Conservation (phyloP, 768 basidiomycete genomes). For the Lactarius trivialis region DNA sequence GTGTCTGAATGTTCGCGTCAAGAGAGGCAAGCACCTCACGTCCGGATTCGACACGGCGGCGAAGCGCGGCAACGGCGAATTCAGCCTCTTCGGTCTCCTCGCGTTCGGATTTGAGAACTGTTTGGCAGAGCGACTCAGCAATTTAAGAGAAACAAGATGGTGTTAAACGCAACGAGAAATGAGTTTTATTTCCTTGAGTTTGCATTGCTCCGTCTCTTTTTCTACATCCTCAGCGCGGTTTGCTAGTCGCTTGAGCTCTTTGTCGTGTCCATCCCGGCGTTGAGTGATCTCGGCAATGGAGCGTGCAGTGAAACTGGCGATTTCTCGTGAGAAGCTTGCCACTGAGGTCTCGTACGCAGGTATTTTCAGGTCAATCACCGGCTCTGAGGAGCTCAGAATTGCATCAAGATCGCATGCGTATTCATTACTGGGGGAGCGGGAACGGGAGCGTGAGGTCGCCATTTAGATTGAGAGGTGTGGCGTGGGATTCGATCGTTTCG, state of each 20-base stretch:
- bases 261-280: neutral
- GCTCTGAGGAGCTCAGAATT: neutral
- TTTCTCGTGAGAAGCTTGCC: neutral
- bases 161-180: conserved; percentile 46
- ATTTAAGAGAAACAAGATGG: neutral
- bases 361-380: conserved; percentile 34
- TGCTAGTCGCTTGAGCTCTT: neutral
- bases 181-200: conserved; percentile 57
- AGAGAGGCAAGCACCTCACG: conserved; percentile 52
- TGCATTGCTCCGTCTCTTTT: conserved; percentile 39
- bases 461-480: too few relatives aligned
- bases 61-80: conserved; percentile 49
- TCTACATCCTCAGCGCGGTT: conserved; percentile 43
- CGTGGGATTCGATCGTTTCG: too few relatives aligned
- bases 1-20: conserved; percentile 55
- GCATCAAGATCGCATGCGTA: neutral
- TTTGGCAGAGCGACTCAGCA: neutral
- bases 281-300: neutral
- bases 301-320: neutral
- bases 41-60: conserved; percentile 59
- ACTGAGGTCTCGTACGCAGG: neutral
- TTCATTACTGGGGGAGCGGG: too few relatives aligned
- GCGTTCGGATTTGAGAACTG: conserved; percentile 51
- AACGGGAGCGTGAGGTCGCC: too few relatives aligned
- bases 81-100: conserved; percentile 60